These are phyloP conservation scores for Aspergillus saccharolyticus DNA, from an alignment of 495 filamentous ascomycete genomes.

Conservation along the genomic window DNA sequence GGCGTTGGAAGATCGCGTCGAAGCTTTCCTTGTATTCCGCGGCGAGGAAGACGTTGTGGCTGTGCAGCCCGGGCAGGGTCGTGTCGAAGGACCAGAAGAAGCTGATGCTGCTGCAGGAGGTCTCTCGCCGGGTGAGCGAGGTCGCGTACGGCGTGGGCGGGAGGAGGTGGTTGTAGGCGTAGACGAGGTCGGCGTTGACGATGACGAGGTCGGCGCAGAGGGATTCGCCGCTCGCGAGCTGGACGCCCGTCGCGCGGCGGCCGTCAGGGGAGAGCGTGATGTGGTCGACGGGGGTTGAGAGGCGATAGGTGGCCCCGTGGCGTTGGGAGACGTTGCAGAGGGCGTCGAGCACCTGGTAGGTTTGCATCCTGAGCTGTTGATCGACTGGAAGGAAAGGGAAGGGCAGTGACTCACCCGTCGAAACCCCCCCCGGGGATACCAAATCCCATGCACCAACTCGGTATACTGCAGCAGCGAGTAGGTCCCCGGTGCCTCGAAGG, in stretches of 20 bases:
- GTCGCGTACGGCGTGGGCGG: conserved; percentile 40
- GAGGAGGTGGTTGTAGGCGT: conserved; percentile 64
- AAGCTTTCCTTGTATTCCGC: conserved; percentile 64
- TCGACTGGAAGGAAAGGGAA: too few species aligned
- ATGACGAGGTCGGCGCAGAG: conserved; percentile 57
- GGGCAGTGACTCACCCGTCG: conserved; percentile 24
- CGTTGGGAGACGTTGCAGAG: conserved; percentile 51
- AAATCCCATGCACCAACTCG: conserved; percentile 66
- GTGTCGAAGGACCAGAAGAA: conserved; percentile 66
- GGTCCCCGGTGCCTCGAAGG: conserved; percentile 66
- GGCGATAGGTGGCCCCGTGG: conserved; percentile 52
- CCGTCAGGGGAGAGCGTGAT: conserved; percentile 44
- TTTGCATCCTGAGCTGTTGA: too few species aligned
- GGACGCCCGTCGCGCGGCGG: conserved; percentile 48
- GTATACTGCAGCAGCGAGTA: conserved; percentile 70
- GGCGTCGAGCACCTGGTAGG: conserved; percentile 43
- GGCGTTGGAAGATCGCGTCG: conserved; percentile 63
- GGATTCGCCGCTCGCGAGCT: conserved; percentile 45
- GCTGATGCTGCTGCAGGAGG: conserved; percentile 65
- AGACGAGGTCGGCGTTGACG: conserved; percentile 64
- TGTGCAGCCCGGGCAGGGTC: conserved; percentile 51
- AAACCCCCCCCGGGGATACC: conserved; percentile 68
- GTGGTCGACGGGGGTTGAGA: conserved; percentile 45
- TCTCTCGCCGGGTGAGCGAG: conserved; percentile 41
- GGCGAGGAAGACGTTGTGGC: conserved; percentile 72